A percentile compares a stretch with the other conserved stretches of the same genome.
These are phyloP conservation scores for Ambrosiella xylebori DNA, from an alignment of 2,329 filamentous ascomycete genomes.

Conservation along the genomic window DNA sequence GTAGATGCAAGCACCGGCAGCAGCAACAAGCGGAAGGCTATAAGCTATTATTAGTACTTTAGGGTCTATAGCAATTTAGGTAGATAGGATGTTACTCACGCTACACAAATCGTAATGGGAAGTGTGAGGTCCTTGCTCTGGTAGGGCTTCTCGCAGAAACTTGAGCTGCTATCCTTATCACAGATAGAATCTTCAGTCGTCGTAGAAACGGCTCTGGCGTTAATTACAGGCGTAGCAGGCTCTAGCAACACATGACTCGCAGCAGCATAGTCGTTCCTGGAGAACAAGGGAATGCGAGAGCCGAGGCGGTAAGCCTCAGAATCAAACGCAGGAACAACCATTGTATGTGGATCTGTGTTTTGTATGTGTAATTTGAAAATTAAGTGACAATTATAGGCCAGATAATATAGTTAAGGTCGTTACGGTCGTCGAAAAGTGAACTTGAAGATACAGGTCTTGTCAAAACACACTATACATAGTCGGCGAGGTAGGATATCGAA, in stretches of 20 bases:
- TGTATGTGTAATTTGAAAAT: neutral
- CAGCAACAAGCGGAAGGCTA: constrained; percentile 60
- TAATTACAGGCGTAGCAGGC: neutral
- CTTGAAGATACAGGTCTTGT: neutral
- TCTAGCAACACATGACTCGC: constrained; percentile 6
- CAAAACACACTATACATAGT: neutral
- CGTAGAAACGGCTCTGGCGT: neutral
- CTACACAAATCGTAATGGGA: constrained; percentile 50
- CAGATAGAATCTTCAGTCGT: constrained; percentile 6
- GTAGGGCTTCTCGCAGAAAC: constrained; percentile 42
- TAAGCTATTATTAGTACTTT: neutral
- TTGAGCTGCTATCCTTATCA: constrained; percentile 4
- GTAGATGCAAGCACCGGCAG: constrained; percentile 50
- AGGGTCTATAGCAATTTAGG: neutral
- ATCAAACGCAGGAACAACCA: constrained; percentile 2
- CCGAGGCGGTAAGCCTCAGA: constrained; percentile 7
- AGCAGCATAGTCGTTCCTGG: neutral
- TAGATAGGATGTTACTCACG: constrained; percentile 34
- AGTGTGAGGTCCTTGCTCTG: constrained; percentile 39
- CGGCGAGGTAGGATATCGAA: neutral
- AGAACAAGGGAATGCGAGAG: constrained; percentile 2
- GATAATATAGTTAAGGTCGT: neutral
- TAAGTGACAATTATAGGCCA: neutral
- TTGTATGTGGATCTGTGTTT: neutral
- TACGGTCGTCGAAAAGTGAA: neutral